Evolutionary conservation across 2,329 filamentous ascomycete species (phyloP), one percentile per base, ranked within the genome.

Genomic region (Pyrenochaeta sp.): DNA sequence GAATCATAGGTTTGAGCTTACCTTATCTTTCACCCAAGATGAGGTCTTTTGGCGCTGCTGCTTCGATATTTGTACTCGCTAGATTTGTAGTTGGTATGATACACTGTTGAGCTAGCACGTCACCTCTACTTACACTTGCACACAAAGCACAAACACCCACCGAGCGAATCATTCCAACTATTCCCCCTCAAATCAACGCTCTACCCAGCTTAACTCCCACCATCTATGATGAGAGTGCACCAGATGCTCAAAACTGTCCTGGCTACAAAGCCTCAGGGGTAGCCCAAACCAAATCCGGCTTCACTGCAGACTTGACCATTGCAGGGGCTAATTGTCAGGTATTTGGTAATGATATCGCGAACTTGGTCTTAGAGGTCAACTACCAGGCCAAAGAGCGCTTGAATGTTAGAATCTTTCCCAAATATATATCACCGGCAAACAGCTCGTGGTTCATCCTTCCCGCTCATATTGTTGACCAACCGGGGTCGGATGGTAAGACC

Each of bases 191-290:
- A 10, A 42, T 42, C 40, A 30, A 42, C 14, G 40, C 40, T 17
- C 23, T 42, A 31, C 60, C 55, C 4, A 63, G 58, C 20, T 31
- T 63, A 11, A 63, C 55, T 1, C 55, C 60, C 7, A 61, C 55
- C 7, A 52, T 63, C 17, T 56, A 53, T 18, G 55, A 61, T 46
- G 33, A 49, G 3, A 56, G 17, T 40, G 60, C 58, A 23, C 60
- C 60, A 36, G 54, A 63, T 37, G 23, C 69, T 30, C 68, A 73
- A 44, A 51, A 57, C 2, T 91, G 88, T 63, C 86, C 87, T 0
- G 88, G 88, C n/a, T 91, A 90, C 76, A 81, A 68, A 43, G 87
- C 87, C 1, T 82, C 79, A 18, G 83, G 87, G 66, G 79, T 90
- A n/a, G 69, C 77, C 33, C 12, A 36, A n/a, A 36, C 33, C 17